Base-by-base conservation (phyloP, 1,284 basidiomycete species). In the Wolfiporia cocos region DNA sequence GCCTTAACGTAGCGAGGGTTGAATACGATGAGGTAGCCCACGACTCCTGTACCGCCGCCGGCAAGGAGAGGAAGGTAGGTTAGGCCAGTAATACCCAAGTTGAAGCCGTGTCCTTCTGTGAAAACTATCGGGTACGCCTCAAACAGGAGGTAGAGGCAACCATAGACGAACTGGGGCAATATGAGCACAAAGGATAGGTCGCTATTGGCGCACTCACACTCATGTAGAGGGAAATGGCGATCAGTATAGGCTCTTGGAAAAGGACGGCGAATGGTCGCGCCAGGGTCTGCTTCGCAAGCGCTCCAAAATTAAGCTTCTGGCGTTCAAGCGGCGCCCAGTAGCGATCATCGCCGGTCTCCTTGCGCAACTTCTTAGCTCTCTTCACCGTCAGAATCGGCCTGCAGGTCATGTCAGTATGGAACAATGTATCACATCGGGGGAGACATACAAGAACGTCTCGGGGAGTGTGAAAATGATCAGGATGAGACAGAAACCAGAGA, bases 391-490 rank as follows among this genome's bases (percentile, higher is more conserved):
- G 64, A 34, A 78, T 34, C 4, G 65, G 68, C 41, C 74, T 78
- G 38, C 5, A 37, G 40, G 1, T 14, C 10, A 23, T 15, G 15
- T 49, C 26, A 39, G 42, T 32, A 35, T 37, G 15, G 12, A 12
- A 19, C 4, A 15, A 4, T 9, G n/a, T 14, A 14, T 4, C 9
- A 14, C 3, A 34, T 2, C 12, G 20, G 28, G 0, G 10, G 11
- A 32, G 6, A 52, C 71, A 48, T 52, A 75, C 69, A 59, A 58
- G 47, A 73, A 81, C 1, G 90, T 91, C 65, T 93, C 90, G 1
- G 86, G 86, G 0, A 93, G 61, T 2, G 80, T 78, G 42, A 92
- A 70, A 29, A 87, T 37, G 47, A 86, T 74, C 20, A 74, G 43
- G 7, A 78, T 10, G 37, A 63, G 62, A 47, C 73, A 78, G 5